These are phyloP conservation scores for Xerocomellus dryophilus DNA, from an alignment of 768 basidiomycete genomes.

Conservation along the genomic window DNA sequence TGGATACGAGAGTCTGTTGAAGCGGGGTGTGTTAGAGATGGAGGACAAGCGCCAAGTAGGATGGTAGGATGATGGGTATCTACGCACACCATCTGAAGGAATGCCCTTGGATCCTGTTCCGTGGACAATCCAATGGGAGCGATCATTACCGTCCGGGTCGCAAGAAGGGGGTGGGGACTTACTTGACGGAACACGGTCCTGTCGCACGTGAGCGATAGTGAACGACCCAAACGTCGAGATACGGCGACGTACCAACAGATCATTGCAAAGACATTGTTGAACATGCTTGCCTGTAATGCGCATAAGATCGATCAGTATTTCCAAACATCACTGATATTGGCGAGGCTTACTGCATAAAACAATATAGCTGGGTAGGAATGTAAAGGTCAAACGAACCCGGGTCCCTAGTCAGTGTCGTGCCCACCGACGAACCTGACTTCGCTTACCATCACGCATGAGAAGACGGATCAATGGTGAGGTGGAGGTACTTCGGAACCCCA, in stretches of 20 bases:
- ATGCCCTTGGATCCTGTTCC: background rate
- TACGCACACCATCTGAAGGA: background rate
- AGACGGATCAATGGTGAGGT: conserved; percentile 6
- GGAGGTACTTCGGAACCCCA: background rate
- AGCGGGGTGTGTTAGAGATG: background rate
- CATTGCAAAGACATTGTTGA: background rate
- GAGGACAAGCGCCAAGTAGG: too few relatives aligned
- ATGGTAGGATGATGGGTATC: background rate
- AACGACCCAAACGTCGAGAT: too few relatives aligned
- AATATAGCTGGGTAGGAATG: conserved; percentile 3
- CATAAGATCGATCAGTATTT: background rate
- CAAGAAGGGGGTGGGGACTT: background rate
- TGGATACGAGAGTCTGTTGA: conserved; percentile 8
- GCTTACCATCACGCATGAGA: conserved; percentile 28
- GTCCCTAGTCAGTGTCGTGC: too few relatives aligned
- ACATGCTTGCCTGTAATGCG: conserved; percentile 2
- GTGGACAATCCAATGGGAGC: too few relatives aligned
- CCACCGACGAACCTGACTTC: too few relatives aligned
- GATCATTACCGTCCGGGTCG: too few relatives aligned
- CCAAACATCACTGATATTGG: too few relatives aligned
- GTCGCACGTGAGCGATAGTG: background rate
- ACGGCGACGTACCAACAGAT: conserved; percentile 11
- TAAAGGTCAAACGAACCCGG: background rate
- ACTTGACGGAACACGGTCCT: conserved; percentile 13
- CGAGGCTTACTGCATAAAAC: conserved; percentile 15